Evolutionary conservation across 352 stramenopile species (phyloP).

Genomic region (Pythium oligandrum): DNA sequence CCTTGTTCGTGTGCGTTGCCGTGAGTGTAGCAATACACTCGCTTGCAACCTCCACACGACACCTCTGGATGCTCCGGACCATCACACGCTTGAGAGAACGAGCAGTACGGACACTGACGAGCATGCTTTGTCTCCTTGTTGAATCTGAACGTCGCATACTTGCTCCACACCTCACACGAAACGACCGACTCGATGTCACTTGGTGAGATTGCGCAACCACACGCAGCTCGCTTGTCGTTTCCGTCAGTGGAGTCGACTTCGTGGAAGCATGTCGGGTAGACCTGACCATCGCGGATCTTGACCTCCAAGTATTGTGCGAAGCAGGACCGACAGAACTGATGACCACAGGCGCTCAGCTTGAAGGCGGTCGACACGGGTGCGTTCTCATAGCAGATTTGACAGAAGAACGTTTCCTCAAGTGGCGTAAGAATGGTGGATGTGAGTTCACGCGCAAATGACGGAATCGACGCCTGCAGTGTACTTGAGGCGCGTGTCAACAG

Average conservation of each 20-base stretch:
- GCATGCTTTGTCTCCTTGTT: slow-evolving; percentile 65
- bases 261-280: slow-evolving; percentile 75
- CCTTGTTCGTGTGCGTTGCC: slow-evolving; percentile 74
- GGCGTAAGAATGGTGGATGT: slow-evolving; percentile 2
- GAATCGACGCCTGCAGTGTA: not conserved
- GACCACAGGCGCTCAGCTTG: slow-evolving; percentile 40
- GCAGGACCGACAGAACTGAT: slow-evolving; percentile 59
- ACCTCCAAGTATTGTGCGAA: slow-evolving; percentile 49
- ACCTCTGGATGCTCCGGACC: slow-evolving; percentile 36
- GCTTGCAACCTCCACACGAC: slow-evolving; percentile 35
- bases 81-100: slow-evolving; percentile 48
- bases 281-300: slow-evolving; percentile 64
- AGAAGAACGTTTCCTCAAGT: slow-evolving; percentile 61
- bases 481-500: not conserved
- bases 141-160: slow-evolving; percentile 88
- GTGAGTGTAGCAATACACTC: slow-evolving; percentile 86
- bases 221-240: slow-evolving; percentile 10
- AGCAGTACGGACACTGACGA: slow-evolving; percentile 56
- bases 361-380: slow-evolving; percentile 30
- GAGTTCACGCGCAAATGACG: not conserved
- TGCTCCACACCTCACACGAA: slow-evolving; percentile 48
- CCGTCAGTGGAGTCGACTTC: slow-evolving; percentile 14
- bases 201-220: slow-evolving; percentile 29
- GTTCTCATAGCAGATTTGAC: slow-evolving; percentile 77
- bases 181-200: slow-evolving; percentile 47